Evolutionary conservation across 1,284 basidiomycete species (phyloP), one percentile per base, ranked within the genome.

Genomic region (Apiotrichum mycotoxinovorans): DNA sequence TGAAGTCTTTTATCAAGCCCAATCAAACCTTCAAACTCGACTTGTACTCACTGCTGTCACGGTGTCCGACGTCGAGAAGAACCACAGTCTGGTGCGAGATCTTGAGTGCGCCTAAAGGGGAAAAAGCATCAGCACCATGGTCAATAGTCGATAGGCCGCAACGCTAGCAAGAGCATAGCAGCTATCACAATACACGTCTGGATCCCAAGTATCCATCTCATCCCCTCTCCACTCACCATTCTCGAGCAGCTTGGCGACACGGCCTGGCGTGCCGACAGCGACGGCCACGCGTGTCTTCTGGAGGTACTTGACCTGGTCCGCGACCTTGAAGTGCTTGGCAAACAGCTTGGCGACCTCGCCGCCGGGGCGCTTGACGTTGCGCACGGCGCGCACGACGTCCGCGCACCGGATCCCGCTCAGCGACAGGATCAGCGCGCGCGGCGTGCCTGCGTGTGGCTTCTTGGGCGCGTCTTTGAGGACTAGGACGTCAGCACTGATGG

Each of bases 331-430:
- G 58, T 79, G 77, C 50, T 79, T 79, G 3, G 77, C 77, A 49
- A 79, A 79, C 20, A 79, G 69, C 76, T 79, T 79, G 18, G 73
- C 76, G 0, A 78, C 71, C 60, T 78, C 75, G 20, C 75, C 77
- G 17, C 57, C 57, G 17, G 68, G 58, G 1, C 70, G 69, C 54
- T 66, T 64, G 9, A 76, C 63, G 37, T 64, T 63, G 34, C 71
- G 67, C 14, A 79, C 68, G 14, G 65, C 69, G 40, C 76, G 62
- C 4, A 78, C 75, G 25, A 79, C 70, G 62, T 79, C 76, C 11
- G 75, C 76, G 53, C 76, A 78, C 45, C 77, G 67, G 52, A 76
- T 64, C 12, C 76, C 77, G 4, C 71, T 74, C 9, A 74, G 62
- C 15, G 67, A 66, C 34, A 79, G 66, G 35, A 79, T 68, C 57